phyloP scores from a whole-genome alignment of 148 eudicot species.

The Persicaria tinctoria region DNA sequence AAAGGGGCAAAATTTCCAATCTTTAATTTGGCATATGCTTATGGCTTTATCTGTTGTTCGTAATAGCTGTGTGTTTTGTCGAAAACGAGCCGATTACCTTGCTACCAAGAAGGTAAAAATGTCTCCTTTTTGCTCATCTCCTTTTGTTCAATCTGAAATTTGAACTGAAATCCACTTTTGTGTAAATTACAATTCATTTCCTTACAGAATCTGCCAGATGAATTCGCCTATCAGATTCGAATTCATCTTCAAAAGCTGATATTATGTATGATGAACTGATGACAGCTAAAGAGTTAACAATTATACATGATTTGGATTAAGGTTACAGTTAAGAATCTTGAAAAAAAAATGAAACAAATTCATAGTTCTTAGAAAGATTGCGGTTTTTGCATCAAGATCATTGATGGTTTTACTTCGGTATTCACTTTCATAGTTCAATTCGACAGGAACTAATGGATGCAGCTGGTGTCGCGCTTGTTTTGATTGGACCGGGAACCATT shows the following conservation, averaged over 20 bases:
- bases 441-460: slow-evolving; percentile 80
- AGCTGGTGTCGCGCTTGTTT: slow-evolving; percentile 76
- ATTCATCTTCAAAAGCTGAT: neutral
- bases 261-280: neutral
- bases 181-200: neutral
- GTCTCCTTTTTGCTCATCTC: slow-evolving; percentile 1
- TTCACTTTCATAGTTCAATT: neutral
- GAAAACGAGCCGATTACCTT: slow-evolving; percentile 89
- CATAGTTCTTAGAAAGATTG: no score
- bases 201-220: neutral
- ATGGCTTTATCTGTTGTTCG: neutral
- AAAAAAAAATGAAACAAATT: no score
- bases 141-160: neutral
- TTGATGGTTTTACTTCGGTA: neutral
- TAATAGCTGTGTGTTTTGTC: slow-evolving; percentile 85
- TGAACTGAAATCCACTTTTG: neutral
- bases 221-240: no score
- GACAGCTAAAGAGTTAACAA: neutral
- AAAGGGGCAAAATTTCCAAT: neutral
- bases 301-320: neutral
- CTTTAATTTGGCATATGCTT: neutral
- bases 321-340: no score
- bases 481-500: slow-evolving; percentile 89
- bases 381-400: neutral
- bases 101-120: slow-evolving; percentile 69